Base-by-base conservation (phyloP, 176 grass and related monocot genomes). In the Phragmites australis region DNA sequence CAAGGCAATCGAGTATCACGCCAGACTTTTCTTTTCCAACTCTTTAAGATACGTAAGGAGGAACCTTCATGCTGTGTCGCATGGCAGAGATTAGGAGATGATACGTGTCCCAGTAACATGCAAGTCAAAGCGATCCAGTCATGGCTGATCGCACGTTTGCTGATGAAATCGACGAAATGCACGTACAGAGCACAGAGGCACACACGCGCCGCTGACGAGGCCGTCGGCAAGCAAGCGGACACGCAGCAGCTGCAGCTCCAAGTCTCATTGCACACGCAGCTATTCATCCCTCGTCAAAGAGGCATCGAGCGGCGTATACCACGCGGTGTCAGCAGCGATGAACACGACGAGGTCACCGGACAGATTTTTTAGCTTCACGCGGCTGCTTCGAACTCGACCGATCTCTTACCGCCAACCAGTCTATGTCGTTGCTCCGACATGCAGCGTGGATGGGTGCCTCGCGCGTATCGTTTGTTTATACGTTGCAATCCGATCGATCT, bases 151-250 rank as follows among this genome's bases (percentile, higher is more conserved):
- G 48, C 83, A 72, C 46, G 83, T 54, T 54, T 64, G 25, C 56
- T 15, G 6, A 12, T 14, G 63, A 30, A 23, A 85, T 71, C 83
- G 19, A 44, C 55, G 14, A 58, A 13, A 60, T 9, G 55, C 43
- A 19, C 8, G 2, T 30, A 18, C 26, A 9, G 44, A 5, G 21
- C 14, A 62, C 43, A 70, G 66, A 22, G 18, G 15, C 11, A 46
- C 58, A 1, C 47, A 11, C 70, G 70, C 27, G 13, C 55, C 74
- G 31, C 54, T 78, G 65, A 77, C 66, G 65, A 31, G 54, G 55
- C 45, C 72, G 75, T 85, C 75, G 66, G 83, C 37, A 15, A 68
- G 74, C 82, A 57, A 37, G 44, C 66, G 59, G 54, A 44, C 74
- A 71, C 23, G 1, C 74, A 0, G 68, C 68, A 18, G n/a, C 56